Percentiles rank a stretch among this genome's conserved stretches.
Evolutionary conservation across 164 flowering plant genomes (phyloP).

Genomic region (Magnolia kwangsiensis): DNA sequence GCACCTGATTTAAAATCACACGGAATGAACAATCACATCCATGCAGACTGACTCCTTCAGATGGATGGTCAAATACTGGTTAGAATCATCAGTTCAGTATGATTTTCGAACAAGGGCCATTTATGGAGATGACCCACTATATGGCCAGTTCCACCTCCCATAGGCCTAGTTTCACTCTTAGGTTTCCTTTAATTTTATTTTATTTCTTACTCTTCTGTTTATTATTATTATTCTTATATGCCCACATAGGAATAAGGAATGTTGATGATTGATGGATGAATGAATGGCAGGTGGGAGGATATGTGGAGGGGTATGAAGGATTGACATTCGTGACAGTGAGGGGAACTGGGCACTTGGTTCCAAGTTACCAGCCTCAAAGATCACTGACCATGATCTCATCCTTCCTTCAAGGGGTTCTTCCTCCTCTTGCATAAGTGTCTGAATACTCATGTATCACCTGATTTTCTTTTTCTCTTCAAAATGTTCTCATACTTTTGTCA

Average conservation of each 20-base stretch:
- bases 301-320: conserved; percentile 30
- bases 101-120: too few species aligned
- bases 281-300: conserved; percentile 40
- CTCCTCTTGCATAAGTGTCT: conserved; percentile 23
- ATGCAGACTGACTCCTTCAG: too few species aligned
- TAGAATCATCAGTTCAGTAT: too few species aligned
- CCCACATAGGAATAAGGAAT: background rate
- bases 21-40: too few species aligned
- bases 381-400: conserved; percentile 29
- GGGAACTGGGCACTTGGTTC: conserved; percentile 44
- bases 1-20: too few species aligned
- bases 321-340: conserved; percentile 43
- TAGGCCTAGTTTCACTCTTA: too few species aligned
- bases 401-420: conserved; percentile 35
- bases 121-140: too few species aligned
- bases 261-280: background rate
- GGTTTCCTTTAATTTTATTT: too few species aligned
- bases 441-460: background rate
- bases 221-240: too few species aligned
- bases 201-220: too few species aligned
- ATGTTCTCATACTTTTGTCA: background rate
- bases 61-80: too few species aligned
- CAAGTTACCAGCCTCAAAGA: conserved; percentile 38
- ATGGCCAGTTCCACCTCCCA: too few species aligned
- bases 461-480: background rate